Percentiles rank a stretch among this genome's conserved stretches.
phyloP scores from a whole-genome alignment of 2,329 filamentous ascomycete genomes.

The Teratosphaeria destructans region DNA sequence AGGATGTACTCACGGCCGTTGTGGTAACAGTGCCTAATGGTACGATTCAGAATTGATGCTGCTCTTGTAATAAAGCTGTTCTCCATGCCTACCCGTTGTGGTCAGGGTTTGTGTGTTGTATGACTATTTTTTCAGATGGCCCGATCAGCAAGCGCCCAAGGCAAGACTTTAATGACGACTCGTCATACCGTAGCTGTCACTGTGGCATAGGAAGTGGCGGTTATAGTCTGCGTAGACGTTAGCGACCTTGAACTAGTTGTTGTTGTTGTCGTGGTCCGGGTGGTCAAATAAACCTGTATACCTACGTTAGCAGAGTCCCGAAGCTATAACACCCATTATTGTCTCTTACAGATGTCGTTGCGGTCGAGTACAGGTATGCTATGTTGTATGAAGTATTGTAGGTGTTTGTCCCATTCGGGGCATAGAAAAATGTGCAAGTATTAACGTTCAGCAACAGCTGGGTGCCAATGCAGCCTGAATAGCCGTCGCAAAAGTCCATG shows the following conservation, averaged over 20 bases:
- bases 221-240: neutral
- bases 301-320: neutral
- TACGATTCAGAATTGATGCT: neutral
- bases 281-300: neutral
- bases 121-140: neutral
- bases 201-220: neutral
- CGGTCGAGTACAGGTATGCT: neutral
- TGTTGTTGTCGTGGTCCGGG: neutral
- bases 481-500: neutral
- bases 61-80: neutral
- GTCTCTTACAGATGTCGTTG: neutral
- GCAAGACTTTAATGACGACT: neutral
- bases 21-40: neutral
- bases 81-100: neutral
- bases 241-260: neutral
- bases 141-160: neutral
- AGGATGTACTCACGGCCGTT: neutral
- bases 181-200: neutral
- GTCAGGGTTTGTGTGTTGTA: neutral
- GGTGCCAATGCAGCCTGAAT: neutral
- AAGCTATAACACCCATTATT: neutral
- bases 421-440: neutral
- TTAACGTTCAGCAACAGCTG: neutral
- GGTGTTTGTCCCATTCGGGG: neutral
- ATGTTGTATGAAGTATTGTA: neutral